phyloP scores from a whole-genome alignment of 768 basidiomycete genomes.

The Rossbeevera mucosa region DNA sequence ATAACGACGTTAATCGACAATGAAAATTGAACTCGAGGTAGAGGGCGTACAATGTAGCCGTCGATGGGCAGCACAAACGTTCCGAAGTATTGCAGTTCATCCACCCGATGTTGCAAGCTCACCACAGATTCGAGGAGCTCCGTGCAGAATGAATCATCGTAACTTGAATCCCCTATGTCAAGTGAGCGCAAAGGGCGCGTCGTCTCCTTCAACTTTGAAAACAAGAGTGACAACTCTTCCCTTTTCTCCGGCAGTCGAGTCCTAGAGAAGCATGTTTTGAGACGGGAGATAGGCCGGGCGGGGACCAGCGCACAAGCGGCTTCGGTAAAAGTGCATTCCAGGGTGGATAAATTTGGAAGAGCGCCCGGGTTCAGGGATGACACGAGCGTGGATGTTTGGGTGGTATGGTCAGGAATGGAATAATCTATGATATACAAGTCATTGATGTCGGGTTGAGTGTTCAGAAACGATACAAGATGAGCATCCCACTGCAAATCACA shows the following conservation, averaged over 20 bases:
- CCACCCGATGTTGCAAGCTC: constrained; percentile 29
- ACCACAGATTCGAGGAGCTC: constrained; percentile 46
- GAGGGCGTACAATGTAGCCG: constrained; percentile 29
- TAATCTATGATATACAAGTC: constrained; percentile 36
- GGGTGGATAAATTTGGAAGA: constrained; percentile 46
- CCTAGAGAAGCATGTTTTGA: constrained; percentile 67
- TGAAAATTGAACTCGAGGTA: not conserved
- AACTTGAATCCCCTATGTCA: constrained; percentile 59
- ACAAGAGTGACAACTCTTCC: constrained; percentile 45
- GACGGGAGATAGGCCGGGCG: constrained; percentile 51
- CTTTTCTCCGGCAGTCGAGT: constrained; percentile 46
- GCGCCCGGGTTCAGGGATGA: constrained; percentile 25
- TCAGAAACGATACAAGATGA: constrained; percentile 40
- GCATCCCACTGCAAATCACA: constrained; percentile 66
- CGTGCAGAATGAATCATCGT: constrained; percentile 50
- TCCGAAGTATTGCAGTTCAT: constrained; percentile 54
- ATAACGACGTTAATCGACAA: constrained; percentile 5
- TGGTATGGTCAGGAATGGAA: constrained; percentile 12
- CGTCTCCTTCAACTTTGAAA: constrained; percentile 44
- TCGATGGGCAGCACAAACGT: constrained; percentile 60
- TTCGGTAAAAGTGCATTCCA: constrained; percentile 68
- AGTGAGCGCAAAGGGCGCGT: constrained; percentile 45
- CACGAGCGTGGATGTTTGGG: constrained; percentile 10
- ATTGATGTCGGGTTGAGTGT: constrained; percentile 21
- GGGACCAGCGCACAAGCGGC: constrained; percentile 56